A percentile compares a stretch with the other conserved stretches of the same genome.
phyloP scores from a whole-genome alignment of 495 filamentous ascomycete species.

The Parachaetomium inaequale region DNA sequence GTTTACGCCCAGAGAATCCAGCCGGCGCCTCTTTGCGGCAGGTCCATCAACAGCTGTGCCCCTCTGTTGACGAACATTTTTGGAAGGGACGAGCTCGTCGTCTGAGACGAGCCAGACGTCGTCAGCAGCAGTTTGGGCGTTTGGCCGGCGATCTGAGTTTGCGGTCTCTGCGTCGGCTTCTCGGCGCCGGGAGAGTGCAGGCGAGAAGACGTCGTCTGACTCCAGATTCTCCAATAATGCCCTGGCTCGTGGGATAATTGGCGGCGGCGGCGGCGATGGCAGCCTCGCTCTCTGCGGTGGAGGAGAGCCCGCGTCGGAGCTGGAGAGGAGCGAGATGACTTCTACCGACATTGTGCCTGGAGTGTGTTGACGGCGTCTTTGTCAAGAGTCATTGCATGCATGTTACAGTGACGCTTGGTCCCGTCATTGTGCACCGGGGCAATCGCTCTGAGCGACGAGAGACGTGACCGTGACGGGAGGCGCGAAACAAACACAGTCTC shows the following conservation, averaged over 20 bases:
- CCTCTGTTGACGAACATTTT: not conserved
- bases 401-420: not conserved
- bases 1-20: conserved; percentile 19
- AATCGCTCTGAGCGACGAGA: not conserved
- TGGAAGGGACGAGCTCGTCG: conserved; percentile 28
- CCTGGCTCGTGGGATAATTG: not conserved
- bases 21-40: conserved; percentile 25
- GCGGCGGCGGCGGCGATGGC: not conserved
- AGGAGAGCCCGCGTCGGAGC: conserved; percentile 16
- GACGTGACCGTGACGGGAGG: conserved; percentile 6
- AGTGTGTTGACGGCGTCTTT: not conserved
- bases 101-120: conserved; percentile 44
- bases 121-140: not conserved
- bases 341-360: conserved; percentile 36
- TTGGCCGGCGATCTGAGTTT: not conserved
- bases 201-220: not conserved
- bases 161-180: not conserved
- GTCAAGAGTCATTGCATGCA: not conserved
- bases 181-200: not conserved
- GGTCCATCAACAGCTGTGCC: not conserved
- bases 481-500: conserved; percentile 12
- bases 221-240: too few species aligned
- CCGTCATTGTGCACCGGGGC: not conserved
- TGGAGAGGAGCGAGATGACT: conserved; percentile 41
- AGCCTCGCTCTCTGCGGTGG: not conserved